Evolutionary conservation across 2,329 filamentous ascomycete species (phyloP).

Genomic region (Dissoconium aciculare): DNA sequence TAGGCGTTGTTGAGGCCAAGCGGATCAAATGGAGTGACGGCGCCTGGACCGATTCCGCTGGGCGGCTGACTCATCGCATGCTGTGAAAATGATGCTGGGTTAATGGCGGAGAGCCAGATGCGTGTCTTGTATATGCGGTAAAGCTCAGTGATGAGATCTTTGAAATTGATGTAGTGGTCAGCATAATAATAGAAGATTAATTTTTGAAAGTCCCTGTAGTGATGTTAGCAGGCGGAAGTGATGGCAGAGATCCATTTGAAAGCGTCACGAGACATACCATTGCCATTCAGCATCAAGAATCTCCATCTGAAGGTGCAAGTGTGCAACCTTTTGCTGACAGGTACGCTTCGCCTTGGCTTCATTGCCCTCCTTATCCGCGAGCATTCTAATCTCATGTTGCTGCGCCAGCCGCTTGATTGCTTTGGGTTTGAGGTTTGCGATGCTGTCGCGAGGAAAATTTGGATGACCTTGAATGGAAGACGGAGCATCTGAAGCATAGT

Average conservation of each 20-base stretch:
- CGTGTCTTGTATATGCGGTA: conserved; percentile 99
- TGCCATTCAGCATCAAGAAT: conserved; percentile 98
- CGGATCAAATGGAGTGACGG: conserved; percentile 15
- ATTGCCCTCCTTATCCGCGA: conserved; percentile 84
- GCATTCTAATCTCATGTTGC: conserved; percentile 71
- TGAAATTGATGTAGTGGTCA: conserved; percentile 97
- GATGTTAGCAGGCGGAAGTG: conserved; percentile 4
- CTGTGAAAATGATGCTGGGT: conserved; percentile 69
- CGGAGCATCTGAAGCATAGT: conserved; percentile 8
- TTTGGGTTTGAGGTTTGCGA: conserved; percentile 70
- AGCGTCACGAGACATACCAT: conserved; percentile 61
- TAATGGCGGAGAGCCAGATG: conserved; percentile 99
- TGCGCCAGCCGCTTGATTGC: conserved; percentile 92
- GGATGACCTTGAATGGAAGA: conserved; percentile 15
- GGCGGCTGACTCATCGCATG: conserved; percentile 23
- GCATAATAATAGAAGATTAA: conserved; percentile 98
- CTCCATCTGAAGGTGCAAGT: conserved; percentile 93
- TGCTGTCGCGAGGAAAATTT: conserved; percentile 17
- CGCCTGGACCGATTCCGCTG: conserved; percentile 25
- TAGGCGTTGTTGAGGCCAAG: conserved; percentile 16
- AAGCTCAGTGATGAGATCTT: conserved; percentile 86
- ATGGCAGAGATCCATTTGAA: not conserved
- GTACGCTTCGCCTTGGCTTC: conserved; percentile 95
- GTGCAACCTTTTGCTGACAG: conserved; percentile 90
- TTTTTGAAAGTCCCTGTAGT: conserved; percentile 86